Evolutionary conservation across 176 grass and related monocot species (phyloP), one percentile per base, ranked within the genome.

Genomic region (Pharus latifolius): DNA sequence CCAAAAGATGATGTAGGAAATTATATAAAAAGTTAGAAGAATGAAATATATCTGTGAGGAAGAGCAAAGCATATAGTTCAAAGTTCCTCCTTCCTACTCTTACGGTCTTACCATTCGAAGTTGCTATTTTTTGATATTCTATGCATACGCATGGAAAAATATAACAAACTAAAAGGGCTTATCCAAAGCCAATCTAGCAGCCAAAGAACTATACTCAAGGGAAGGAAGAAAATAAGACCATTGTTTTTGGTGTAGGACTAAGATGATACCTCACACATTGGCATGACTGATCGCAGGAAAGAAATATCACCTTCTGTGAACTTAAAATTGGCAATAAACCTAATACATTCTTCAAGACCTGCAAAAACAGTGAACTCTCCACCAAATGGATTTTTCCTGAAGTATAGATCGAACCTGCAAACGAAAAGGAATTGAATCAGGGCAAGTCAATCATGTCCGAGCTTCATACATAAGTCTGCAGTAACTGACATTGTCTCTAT

Each of bases 261-360:
- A 77, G 49, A 41, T 69, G 25, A 46, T 92, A 98, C 95, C 90
- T 93, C 90, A 76, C 90, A 93, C 58, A 63, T 85, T 35, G 90
- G 90, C 89, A 98, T 98, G 42, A 77, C 75, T 19, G 95, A 93
- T 56, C 68, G 74, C 65, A 98, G 58, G 71, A 93, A 98, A 65
- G 53, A 80, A 77, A 98, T 88, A 41, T 98, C 95, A 56, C 88
- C 46, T 49, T 87, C 71, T 0, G 61, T 90, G 54, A 98, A 82
- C 75, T 88, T 92, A 76, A 91, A 98, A 82, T 98, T 98, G 1
- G 90, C 95, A 83, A 98, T 82, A 70, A 98, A 85, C 25, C 82
- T 88, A 52, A 98, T 81, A 80, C 95, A 98, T 92, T 98, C 95
- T 38, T 98, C 95, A 78, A 98, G 88, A 66, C 95, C 95, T 69